phyloP scores from a whole-genome alignment of 805 yeast species.

The Diddensiella transvaalensis region DNA sequence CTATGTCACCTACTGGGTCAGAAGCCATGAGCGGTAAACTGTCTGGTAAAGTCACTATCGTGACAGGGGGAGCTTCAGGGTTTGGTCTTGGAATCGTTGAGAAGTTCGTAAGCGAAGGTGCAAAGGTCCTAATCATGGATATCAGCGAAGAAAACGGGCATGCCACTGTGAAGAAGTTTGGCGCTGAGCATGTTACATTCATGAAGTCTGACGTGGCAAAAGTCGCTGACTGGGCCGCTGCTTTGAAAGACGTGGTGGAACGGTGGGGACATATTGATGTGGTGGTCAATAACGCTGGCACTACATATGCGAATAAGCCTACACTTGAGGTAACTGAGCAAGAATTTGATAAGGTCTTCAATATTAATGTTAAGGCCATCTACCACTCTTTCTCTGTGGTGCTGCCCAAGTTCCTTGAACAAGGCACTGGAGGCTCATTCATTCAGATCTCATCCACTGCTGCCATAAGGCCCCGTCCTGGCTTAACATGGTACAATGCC shows the following conservation, averaged over 20 bases:
- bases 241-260: conserved; percentile 7
- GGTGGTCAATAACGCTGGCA: conserved; percentile 37
- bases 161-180: conserved; percentile 15
- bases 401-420: conserved; percentile 23
- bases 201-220: conserved; percentile 14
- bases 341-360: conserved; percentile 10
- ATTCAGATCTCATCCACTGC: conserved; percentile 39
- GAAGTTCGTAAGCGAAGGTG: conserved; percentile 44
- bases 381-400: conserved; percentile 30
- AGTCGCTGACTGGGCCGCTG: conserved; percentile 1
- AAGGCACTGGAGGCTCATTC: conserved; percentile 36
- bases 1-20: background rate
- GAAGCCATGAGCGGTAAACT: background rate
- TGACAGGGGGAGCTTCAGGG: conserved; percentile 53
- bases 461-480: conserved; percentile 33
- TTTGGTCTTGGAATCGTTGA: conserved; percentile 48
- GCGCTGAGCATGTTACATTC: background rate
- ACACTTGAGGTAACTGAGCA: conserved; percentile 16
- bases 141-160: conserved; percentile 13
- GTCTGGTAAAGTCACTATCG: conserved; percentile 26
- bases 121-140: conserved; percentile 36
- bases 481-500: conserved; percentile 35
- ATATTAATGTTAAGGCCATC: conserved; percentile 20
- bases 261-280: conserved; percentile 27
- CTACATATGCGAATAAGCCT: conserved; percentile 8